Evolutionary conservation across 768 basidiomycete genomes (phyloP), one percentile per base, ranked within the genome.

Genomic region (Collybia mongolica): DNA sequence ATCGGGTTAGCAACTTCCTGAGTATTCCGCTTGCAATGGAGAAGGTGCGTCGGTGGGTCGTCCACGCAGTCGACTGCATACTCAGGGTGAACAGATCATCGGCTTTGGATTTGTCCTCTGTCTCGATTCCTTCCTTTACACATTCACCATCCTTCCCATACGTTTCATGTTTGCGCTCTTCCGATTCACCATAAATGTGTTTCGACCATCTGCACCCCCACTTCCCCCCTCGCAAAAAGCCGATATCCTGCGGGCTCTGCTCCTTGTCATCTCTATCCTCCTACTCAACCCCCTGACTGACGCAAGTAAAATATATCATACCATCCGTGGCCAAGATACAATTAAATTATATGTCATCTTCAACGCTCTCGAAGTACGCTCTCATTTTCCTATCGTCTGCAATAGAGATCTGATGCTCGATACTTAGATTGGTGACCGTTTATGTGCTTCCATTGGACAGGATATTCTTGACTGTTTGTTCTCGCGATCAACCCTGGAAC

Each of bases 341-440:
- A 96, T 99, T 72, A 99, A 98, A 72, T 70, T 99, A 43, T 98
- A 98, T 72, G 97, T 99, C 52, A 96, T 99, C 44, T 99, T 98
- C 72, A 98, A 98, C 66, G 95, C 94, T 9, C 77, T 99, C 6
- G 97, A 99, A 80, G 96, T 96, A 67, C 50, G 84, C 23, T 46
- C 22, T 6, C 6, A 2, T 40, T 32, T 48, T 44, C 18, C 35
- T 6, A 39, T 24, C 12, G 5, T 36, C 6, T 24, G 8, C 1
- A 29, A 39, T 11, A 43, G 15, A 35, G 29, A 37, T 37, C 51
- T 59, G 42, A 56, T n/a, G 17, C 9, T 46, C 32, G 22, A 18
- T 17, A 44, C 5, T 14, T 55, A 98, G 96, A 98, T 99, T 55
- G 97, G 86, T 22, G 97, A 99, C 67, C 76, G 93, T 17, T 70